Evolutionary conservation across 441 rosid species (phyloP).

Genomic region (Erysimum pusillum): DNA sequence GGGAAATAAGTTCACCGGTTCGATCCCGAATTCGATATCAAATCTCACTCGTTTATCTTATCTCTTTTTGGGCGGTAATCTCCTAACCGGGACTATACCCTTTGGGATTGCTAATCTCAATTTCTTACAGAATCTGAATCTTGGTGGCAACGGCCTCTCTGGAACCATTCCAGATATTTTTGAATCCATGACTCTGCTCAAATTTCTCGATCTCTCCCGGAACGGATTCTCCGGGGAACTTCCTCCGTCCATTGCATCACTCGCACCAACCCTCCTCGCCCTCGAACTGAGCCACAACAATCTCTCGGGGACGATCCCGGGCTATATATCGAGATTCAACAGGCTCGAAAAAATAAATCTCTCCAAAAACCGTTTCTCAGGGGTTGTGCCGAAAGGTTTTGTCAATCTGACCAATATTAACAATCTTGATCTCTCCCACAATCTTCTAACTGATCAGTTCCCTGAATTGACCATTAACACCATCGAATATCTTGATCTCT

Average conservation of each 20-base stretch:
- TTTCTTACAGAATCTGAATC: conserved; percentile 47
- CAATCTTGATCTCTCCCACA: conserved; percentile 71
- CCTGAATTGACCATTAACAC: conserved; percentile 65
- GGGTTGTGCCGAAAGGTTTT: conserved; percentile 63
- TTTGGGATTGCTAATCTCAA: conserved; percentile 54
- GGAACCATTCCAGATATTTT: conserved; percentile 65
- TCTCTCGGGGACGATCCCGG: conserved; percentile 64
- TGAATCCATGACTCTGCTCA: conserved; percentile 55
- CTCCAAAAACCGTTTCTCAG: conserved; percentile 59
- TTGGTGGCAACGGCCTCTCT: conserved; percentile 59
- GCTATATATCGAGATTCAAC: conserved; percentile 61
- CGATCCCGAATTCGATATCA: conserved; percentile 64
- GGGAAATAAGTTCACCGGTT: conserved; percentile 65
- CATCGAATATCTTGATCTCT: conserved; percentile 72
- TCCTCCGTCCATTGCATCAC: conserved; percentile 59
- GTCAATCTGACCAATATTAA: conserved; percentile 68
- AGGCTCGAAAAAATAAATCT: conserved; percentile 69
- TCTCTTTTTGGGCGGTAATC: conserved; percentile 59
- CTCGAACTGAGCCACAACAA: conserved; percentile 67
- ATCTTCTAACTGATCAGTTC: conserved; percentile 64
- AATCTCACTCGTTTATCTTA: conserved; percentile 54
- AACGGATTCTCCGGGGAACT: conserved; percentile 63
- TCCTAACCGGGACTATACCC: conserved; percentile 63
- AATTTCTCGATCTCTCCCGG: conserved; percentile 47
- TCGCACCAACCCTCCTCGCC: conserved; percentile 51